Evolutionary conservation across 78 protist genomes (phyloP).

Genomic region (Dictyostelium discoideum): DNA sequence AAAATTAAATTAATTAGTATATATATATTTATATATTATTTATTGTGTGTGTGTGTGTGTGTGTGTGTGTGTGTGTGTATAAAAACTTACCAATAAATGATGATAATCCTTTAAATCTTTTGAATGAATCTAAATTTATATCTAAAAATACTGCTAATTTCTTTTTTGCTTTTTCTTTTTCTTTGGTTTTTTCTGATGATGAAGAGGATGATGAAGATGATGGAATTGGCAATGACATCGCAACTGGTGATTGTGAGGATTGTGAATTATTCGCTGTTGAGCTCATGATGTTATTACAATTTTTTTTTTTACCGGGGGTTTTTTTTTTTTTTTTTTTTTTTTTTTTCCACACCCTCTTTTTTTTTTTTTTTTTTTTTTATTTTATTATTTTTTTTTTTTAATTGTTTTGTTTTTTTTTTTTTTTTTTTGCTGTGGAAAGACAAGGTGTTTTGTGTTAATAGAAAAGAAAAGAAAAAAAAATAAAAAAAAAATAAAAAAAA

Average conservation of each 20-base stretch:
- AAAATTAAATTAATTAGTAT: neutral
- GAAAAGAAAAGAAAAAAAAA: too few relatives aligned
- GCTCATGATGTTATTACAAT: neutral
- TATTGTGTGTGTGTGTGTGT: too few relatives aligned
- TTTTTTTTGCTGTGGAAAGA: neutral
- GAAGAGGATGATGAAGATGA: neutral
- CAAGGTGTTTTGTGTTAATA: too few relatives aligned
- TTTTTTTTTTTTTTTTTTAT: neutral
- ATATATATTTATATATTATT: neutral
- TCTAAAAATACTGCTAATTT: conserved; percentile 62
- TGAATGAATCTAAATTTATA: conserved; percentile 10
- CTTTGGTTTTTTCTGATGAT: conserved; percentile 31
- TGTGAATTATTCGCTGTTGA: conserved; percentile 3
- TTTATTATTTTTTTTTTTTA: neutral
- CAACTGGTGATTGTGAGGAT: neutral
- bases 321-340: neutral
- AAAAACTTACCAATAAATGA: conserved; percentile 44
- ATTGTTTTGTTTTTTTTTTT: neutral
- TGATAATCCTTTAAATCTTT: conserved; percentile 59
- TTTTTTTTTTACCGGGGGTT: neutral
- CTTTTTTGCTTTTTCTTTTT: conserved; percentile 64
- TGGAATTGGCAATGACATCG: neutral
- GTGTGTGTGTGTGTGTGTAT: too few relatives aligned
- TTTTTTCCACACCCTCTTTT: neutral
- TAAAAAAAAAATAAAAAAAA: too few relatives aligned